A percentile compares a stretch with the other conserved stretches of the same genome.
Evolutionary conservation across 306 rosid species (phyloP).

Genomic region (Carpinus viminea): DNA sequence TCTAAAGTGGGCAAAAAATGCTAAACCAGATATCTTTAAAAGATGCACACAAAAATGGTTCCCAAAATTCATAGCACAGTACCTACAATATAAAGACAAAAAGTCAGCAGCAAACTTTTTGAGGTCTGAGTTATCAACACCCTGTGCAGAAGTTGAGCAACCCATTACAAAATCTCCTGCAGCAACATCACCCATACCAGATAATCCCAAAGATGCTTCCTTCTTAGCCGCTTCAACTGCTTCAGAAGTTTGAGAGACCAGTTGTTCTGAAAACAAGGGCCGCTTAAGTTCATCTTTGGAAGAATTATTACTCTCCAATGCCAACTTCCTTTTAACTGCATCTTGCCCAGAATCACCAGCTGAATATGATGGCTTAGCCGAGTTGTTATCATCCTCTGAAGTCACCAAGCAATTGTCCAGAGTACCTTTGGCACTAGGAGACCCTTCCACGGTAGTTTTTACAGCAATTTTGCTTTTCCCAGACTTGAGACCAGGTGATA

Average conservation of each 20-base stretch:
- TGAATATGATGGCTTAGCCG: conserved; percentile 14
- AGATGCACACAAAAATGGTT: background rate
- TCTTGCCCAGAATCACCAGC: conserved; percentile 25
- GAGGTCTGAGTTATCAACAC: conserved; percentile 38
- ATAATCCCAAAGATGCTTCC: conserved; percentile 22
- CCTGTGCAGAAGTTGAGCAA: conserved; percentile 28
- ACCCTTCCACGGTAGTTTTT: conserved; percentile 44
- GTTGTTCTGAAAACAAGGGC: conserved; percentile 30
- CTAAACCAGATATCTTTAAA: background rate
- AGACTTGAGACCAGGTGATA: conserved; percentile 52
- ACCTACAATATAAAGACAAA: conserved; percentile 86
- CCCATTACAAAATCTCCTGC: conserved; percentile 37
- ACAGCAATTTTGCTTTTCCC: conserved; percentile 57
- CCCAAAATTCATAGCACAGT: conserved; percentile 2
- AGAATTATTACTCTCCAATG: conserved; percentile 41
- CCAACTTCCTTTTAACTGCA: conserved; percentile 58
- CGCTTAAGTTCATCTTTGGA: conserved; percentile 37
- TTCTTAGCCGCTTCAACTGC: conserved; percentile 25
- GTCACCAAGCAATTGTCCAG: conserved; percentile 59
- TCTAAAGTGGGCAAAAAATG: background rate
- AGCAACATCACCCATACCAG: conserved; percentile 17
- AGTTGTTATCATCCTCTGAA: conserved; percentile 47
- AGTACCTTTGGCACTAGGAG: conserved; percentile 69
- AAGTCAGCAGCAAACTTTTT: conserved; percentile 62
- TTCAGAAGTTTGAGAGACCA: conserved; percentile 14